phyloP scores from a whole-genome alignment of 192 early-diverging fungal species.

The Coemansia sp. region DNA sequence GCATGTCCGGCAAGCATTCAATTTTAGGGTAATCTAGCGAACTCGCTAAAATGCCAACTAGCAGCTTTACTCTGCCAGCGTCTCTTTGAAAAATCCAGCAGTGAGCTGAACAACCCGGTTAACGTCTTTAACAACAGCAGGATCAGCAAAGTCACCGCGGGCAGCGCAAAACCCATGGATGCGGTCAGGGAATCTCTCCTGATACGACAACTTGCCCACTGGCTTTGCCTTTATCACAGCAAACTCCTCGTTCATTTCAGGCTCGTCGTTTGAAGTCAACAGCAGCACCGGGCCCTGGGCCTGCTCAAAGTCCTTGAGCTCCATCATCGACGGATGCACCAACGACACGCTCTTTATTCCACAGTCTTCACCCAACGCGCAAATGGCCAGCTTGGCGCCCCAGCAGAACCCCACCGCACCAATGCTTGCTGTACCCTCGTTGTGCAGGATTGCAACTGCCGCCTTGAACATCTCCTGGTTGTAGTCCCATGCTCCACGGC shows the following conservation, averaged over 20 bases:
- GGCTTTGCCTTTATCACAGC: conserved; percentile 2
- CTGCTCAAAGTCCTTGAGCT: conserved; percentile 51
- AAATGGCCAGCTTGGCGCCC: conserved; percentile 60
- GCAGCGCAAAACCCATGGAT: conserved; percentile 45
- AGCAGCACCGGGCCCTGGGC: conserved; percentile 58
- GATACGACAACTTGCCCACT: conserved; percentile 34
- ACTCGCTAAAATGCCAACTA: too few relatives aligned
- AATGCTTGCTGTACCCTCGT: conserved; percentile 45
- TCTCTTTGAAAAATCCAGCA: conserved; percentile 12
- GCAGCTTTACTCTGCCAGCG: conserved; percentile 4
- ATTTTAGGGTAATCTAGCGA: background rate
- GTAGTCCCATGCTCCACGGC: conserved; percentile 11
- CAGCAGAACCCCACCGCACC: conserved; percentile 70
- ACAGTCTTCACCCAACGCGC: conserved; percentile 48
- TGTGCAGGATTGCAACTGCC: conserved; percentile 41
- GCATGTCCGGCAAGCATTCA: too few relatives aligned
- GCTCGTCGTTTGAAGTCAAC: conserved; percentile 48
- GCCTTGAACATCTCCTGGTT: conserved; percentile 19
- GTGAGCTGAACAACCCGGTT: conserved; percentile 7
- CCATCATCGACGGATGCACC: conserved; percentile 60
- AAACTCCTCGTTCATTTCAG: conserved; percentile 2
- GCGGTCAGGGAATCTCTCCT: conserved; percentile 43
- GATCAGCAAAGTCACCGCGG: conserved; percentile 47
- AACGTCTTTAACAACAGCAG: conserved; percentile 9
- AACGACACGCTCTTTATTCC: conserved; percentile 53